These are phyloP conservation scores for Basipetospora chlamydospora DNA, from an alignment of 2,329 filamentous ascomycete genomes.

Conservation along the genomic window DNA sequence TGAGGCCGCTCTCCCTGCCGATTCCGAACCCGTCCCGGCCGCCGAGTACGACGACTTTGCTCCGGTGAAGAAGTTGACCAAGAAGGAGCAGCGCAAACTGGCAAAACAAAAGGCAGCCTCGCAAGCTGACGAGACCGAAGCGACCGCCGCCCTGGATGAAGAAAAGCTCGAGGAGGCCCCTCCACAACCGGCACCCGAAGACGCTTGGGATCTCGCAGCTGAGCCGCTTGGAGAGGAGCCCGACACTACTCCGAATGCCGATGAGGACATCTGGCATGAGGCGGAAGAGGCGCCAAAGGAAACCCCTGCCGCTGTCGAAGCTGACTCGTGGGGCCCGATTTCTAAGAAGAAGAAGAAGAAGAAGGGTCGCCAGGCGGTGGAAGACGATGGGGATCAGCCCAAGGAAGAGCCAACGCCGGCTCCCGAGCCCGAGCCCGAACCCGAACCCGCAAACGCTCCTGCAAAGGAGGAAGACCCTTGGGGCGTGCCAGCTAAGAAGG, in stretches of 20 bases:
- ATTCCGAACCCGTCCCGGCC: neutral
- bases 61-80: conserved; percentile 2
- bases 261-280: conserved; percentile 5
- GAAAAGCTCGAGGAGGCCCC: conserved; percentile 3
- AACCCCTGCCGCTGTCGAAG: neutral
- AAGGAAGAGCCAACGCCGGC: neutral
- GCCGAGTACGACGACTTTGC: neutral
- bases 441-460: no score
- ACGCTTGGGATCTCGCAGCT: conserved; percentile 5
- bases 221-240: conserved; percentile 25
- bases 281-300: conserved; percentile 1
- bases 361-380: conserved; percentile 1
- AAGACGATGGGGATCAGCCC: neutral
- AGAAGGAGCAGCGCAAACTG: conserved; percentile 6
- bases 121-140: conserved; percentile 22
- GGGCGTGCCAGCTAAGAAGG: conserved; percentile 17
- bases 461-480: conserved; percentile 21
- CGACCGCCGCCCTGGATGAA: conserved; percentile 8
- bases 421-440: neutral
- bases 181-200: neutral
- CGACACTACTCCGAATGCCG: neutral
- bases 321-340: neutral
- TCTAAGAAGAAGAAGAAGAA: conserved; percentile 7
- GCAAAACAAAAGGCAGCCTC: conserved; percentile 9
- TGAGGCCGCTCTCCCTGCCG: no score